Base-by-base conservation (phyloP, 2,329 filamentous ascomycete species). In the Fusarium heterosporum region DNA sequence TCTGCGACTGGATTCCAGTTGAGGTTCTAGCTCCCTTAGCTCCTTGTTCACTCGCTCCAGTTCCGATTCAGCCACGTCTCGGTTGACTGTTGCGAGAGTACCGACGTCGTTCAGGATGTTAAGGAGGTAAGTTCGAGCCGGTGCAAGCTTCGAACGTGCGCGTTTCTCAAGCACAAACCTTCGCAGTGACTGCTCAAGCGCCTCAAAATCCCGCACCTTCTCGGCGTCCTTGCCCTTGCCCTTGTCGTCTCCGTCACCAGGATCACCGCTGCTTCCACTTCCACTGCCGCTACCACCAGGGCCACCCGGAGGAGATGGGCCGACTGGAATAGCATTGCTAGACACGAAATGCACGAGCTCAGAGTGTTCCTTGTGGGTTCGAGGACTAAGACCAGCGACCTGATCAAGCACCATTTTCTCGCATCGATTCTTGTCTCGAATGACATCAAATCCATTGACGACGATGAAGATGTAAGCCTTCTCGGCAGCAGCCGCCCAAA, bases 401-500 rank as follows among this genome's bases (percentile, higher is more conserved):
- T 98, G 95, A 72, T 97, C 93, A 60, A 99, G 78, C 48, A 99
- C 96, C 87, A 93, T 92, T 75, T 96, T 93, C 77, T 97, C 88
- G 77, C 95, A 98, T 60, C 95, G 86, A 61, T 93, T 85, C 81
- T 97, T 96, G 78, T 98, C 94, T 66, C 91, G 87, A 72, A 99
- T 98, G 63, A 91, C 91, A 78, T 99, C 96, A 73, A 93, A 99
- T 17, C 95, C 94, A 76, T 99, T 99, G 69, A 99, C 96, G 14
- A 99, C 96, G 78, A 99, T 97, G 78, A 99, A 99, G 65, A 99
- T 94, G 76, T 99, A 99, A 0, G 96, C 95, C 80, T 99, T 99
- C 75, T 99, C 96, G 39, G 95, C 89, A 1, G 96, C 96, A 3
- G 96, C 96, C 49, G 95, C 95, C 84, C 92, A 92, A 64, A 99